phyloP scores from a whole-genome alignment of 2,329 filamentous ascomycete species.

The Fusarium longipes region DNA sequence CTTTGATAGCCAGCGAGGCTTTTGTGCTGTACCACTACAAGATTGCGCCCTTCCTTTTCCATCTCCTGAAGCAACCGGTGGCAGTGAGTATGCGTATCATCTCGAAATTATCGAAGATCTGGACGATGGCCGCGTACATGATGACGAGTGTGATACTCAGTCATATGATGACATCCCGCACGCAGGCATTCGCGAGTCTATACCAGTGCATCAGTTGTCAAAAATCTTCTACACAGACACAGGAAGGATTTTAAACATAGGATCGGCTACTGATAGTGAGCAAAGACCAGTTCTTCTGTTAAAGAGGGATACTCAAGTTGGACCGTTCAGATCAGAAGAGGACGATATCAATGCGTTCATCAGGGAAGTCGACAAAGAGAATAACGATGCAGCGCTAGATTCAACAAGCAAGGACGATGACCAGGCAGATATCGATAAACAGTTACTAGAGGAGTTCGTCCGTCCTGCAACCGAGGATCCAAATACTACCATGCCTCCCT shows the following conservation, averaged over 20 bases:
- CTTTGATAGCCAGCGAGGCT: constrained; percentile 40
- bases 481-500: constrained; percentile 2
- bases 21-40: constrained; percentile 5
- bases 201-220: constrained; percentile 72
- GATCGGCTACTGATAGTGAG: constrained; percentile 61
- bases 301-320: constrained; percentile 46
- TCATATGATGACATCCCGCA: constrained; percentile 56
- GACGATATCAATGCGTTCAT: constrained; percentile 20
- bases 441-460: constrained; percentile 51
- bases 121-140: constrained; percentile 66
- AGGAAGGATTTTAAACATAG: constrained; percentile 87
- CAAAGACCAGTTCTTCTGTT: constrained; percentile 52
- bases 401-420: constrained; percentile 44
- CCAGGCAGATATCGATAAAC: constrained; percentile 60
- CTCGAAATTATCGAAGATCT: constrained; percentile 86
- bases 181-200: constrained; percentile 63
- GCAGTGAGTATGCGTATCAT: constrained; percentile 75
- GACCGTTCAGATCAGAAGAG: background rate
- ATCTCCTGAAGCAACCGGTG: constrained; percentile 1
- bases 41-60: background rate
- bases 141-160: constrained; percentile 50
- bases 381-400: constrained; percentile 22
- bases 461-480: background rate
- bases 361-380: constrained; percentile 58
- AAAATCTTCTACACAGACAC: constrained; percentile 96